These are phyloP conservation scores for Pelargonium myrrhifolium DNA, from an alignment of 441 rosid genomes.

Conservation along the genomic window DNA sequence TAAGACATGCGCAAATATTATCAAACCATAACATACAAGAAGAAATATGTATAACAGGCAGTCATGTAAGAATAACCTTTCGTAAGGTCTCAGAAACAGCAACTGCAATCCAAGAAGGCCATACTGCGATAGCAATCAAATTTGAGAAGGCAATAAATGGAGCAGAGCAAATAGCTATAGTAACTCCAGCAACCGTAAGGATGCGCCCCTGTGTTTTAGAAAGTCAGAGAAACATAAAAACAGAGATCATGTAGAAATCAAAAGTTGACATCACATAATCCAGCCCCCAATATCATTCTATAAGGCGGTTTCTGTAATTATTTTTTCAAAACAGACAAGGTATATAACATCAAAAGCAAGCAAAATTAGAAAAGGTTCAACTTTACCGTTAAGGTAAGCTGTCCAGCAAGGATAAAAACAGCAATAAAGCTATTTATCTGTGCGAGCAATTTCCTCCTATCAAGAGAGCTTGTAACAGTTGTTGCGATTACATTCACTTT, in stretches of 20 bases:
- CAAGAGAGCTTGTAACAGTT: conserved; percentile 67
- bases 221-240: not conserved
- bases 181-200: conserved; percentile 60
- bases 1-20: not conserved
- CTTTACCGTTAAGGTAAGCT: conserved; percentile 73
- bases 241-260: not conserved
- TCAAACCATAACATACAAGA: not conserved
- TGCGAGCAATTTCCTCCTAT: conserved; percentile 75
- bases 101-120: conserved; percentile 60
- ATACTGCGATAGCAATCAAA: conserved; percentile 49
- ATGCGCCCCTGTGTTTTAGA: conserved; percentile 42
- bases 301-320: not conserved
- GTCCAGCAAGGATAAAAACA: conserved; percentile 83
- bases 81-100: conserved; percentile 61
- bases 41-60: conserved; percentile 6
- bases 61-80: conserved; percentile 35
- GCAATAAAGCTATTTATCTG: conserved; percentile 94
- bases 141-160: conserved; percentile 53
- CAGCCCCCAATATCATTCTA: too few relatives aligned
- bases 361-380: not conserved
- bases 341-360: not conserved
- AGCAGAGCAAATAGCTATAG: conserved; percentile 52
- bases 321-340: not conserved
- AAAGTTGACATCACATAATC: not conserved
- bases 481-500: conserved; percentile 80